Evolutionary conservation across 164 flowering plant genomes (phyloP).

Genomic region (Dillenia turbinata): DNA sequence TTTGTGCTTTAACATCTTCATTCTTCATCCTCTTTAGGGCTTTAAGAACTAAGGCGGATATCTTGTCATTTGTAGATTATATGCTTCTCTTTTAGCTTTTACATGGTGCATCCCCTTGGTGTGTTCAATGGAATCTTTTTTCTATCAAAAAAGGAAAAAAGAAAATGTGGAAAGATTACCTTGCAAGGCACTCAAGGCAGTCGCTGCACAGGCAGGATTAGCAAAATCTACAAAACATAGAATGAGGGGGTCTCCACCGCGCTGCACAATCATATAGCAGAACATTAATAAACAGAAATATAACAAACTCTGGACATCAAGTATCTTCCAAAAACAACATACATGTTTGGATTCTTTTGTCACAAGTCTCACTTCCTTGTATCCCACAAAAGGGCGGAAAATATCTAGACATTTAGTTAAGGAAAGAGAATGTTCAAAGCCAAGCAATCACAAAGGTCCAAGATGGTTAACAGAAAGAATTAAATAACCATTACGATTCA

Average conservation of each 20-base stretch:
- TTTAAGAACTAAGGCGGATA: not conserved
- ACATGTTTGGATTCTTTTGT: slow-evolving; percentile 64
- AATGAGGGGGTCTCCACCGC: slow-evolving; percentile 61
- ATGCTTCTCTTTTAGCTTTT: not conserved
- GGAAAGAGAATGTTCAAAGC: slow-evolving; percentile 5
- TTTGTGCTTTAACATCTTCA: no score
- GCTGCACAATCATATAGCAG: slow-evolving; percentile 31
- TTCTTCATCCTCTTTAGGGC: no score
- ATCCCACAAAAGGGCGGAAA: slow-evolving; percentile 80
- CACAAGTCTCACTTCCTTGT: slow-evolving; percentile 71
- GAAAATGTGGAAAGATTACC: slow-evolving; percentile 23
- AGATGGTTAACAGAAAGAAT: not conserved
- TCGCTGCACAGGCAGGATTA: slow-evolving; percentile 62
- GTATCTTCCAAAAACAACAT: slow-evolving; percentile 17
- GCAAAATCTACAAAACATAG: slow-evolving; percentile 73
- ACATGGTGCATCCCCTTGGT: not conserved
- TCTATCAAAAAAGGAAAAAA: not conserved
- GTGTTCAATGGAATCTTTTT: not conserved
- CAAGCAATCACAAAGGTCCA: not conserved
- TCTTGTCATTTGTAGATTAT: no score
- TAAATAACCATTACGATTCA: not conserved
- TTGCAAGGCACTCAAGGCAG: slow-evolving; percentile 65
- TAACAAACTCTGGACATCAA: not conserved
- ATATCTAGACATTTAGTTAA: slow-evolving; percentile 42
- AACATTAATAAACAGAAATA: not conserved